Evolutionary conservation across 129 eudicot genomes (phyloP).

Genomic region (Calendula officinalis): DNA sequence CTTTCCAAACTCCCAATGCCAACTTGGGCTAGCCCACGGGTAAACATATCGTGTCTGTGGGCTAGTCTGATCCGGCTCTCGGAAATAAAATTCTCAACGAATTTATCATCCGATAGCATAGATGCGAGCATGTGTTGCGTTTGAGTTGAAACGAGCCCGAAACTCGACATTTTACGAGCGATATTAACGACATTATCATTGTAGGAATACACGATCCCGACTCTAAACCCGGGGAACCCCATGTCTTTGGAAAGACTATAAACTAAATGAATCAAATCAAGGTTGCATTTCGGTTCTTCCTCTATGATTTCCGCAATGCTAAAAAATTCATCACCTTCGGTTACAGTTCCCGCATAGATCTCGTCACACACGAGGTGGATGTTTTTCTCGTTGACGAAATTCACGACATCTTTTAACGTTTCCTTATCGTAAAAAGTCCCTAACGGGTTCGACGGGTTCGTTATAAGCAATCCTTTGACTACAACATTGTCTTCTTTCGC

Average conservation of each 20-base stretch:
- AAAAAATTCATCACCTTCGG: slow-evolving; percentile 28
- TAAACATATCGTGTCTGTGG: slow-evolving; percentile 42
- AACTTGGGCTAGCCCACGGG: slow-evolving; percentile 44
- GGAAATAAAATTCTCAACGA: slow-evolving; percentile 35
- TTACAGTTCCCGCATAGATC: slow-evolving; percentile 53
- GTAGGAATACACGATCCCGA: slow-evolving; percentile 63
- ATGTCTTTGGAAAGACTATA: slow-evolving; percentile 59
- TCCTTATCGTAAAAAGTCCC: slow-evolving; percentile 46
- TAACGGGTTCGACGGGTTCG: slow-evolving; percentile 67
- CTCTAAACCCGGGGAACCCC: slow-evolving; percentile 70
- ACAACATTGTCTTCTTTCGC: slow-evolving; percentile 40
- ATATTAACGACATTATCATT: slow-evolving; percentile 46
- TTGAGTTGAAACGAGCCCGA: slow-evolving; percentile 59
- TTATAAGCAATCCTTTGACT: slow-evolving; percentile 52
- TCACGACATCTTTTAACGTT: slow-evolving; percentile 32
- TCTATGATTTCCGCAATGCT: slow-evolving; percentile 53
- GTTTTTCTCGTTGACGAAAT: slow-evolving; percentile 35
- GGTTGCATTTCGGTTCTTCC: slow-evolving; percentile 31
- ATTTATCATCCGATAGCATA: slow-evolving; percentile 49
- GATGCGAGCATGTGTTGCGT: slow-evolving; percentile 51
- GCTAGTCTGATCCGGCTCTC: slow-evolving; percentile 41
- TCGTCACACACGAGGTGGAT: slow-evolving; percentile 64
- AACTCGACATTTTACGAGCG: slow-evolving; percentile 65
- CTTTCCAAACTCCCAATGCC: slow-evolving; percentile 45
- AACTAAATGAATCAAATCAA: slow-evolving; percentile 50